Conservation (phyloP, 345 rosid genomes). For the Mercurialis annua region DNA sequence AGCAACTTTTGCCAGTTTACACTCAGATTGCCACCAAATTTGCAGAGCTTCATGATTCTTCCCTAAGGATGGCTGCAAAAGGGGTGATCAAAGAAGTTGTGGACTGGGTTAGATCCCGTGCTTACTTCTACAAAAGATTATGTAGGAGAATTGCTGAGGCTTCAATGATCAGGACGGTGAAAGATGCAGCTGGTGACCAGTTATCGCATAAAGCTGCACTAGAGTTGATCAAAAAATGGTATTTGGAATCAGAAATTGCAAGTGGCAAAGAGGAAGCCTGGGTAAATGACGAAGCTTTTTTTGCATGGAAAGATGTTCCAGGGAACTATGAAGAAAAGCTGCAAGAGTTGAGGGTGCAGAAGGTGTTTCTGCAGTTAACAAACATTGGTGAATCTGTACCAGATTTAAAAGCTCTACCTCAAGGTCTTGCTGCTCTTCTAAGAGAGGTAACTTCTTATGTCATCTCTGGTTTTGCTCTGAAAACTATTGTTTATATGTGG, state of each 20-base stretch:
- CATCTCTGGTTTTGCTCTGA: slow-evolving; percentile 8
- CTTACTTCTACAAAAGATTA: slow-evolving; percentile 70
- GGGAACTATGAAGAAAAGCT: slow-evolving; percentile 59
- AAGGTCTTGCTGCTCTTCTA: slow-evolving; percentile 79
- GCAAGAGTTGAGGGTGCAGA: slow-evolving; percentile 69
- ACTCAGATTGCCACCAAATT: slow-evolving; percentile 92
- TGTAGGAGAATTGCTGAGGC: slow-evolving; percentile 70
- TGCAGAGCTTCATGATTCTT: slow-evolving; percentile 92
- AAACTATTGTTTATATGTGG: slow-evolving; percentile 4
- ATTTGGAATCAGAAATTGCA: slow-evolving; percentile 54
- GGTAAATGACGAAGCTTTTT: slow-evolving; percentile 79
- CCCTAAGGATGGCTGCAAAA: slow-evolving; percentile 92
- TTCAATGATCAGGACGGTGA: slow-evolving; percentile 54
- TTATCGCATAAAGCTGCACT: slow-evolving; percentile 60
- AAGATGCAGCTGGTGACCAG: slow-evolving; percentile 66
- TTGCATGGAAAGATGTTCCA: slow-evolving; percentile 63
- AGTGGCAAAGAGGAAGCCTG: slow-evolving; percentile 60
- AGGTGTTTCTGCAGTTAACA: slow-evolving; percentile 61
- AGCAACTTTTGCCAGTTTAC: slow-evolving; percentile 81
- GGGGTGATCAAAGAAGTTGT: slow-evolving; percentile 90
- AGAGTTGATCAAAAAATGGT: slow-evolving; percentile 74
- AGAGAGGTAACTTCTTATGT: slow-evolving; percentile 55
- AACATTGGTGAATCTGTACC: slow-evolving; percentile 59
- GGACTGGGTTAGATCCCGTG: slow-evolving; percentile 70
- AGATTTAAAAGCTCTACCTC: slow-evolving; percentile 82